Conservation (phyloP, 768 basidiomycete species). For the Cyathus striatus region DNA sequence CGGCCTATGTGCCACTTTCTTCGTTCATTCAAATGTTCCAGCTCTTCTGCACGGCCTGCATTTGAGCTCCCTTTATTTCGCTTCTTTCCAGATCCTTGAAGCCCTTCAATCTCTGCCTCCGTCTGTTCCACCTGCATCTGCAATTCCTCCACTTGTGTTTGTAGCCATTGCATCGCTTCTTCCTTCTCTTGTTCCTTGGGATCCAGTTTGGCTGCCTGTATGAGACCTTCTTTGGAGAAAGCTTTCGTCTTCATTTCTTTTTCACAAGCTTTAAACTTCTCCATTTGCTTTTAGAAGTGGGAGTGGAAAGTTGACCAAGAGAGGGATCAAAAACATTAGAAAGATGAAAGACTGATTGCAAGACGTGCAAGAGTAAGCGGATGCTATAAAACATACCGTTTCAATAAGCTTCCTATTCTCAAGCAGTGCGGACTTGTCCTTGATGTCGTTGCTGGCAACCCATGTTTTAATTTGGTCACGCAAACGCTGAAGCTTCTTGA, state of each 20-base stretch:
- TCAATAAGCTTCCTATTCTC: slow-evolving; percentile 96
- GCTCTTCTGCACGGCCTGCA: slow-evolving; percentile 70
- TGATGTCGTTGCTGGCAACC: slow-evolving; percentile 97
- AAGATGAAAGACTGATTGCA: too few species aligned
- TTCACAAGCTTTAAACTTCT: slow-evolving; percentile 99
- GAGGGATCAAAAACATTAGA: neutral
- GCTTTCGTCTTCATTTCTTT: slow-evolving; percentile 99
- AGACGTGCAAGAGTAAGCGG: neutral
- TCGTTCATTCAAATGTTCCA: slow-evolving; percentile 88
- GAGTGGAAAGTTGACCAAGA: neutral
- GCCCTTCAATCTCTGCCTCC: slow-evolving; percentile 89
- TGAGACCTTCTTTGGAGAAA: slow-evolving; percentile 97
- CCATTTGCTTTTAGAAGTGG: slow-evolving; percentile 83
- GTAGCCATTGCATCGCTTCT: slow-evolving; percentile 85
- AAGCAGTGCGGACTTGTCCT: slow-evolving; percentile 90
- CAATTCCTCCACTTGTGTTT: slow-evolving; percentile 85
- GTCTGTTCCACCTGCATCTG: slow-evolving; percentile 89
- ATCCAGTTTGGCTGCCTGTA: slow-evolving; percentile 89
- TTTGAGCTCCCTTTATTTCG: slow-evolving; percentile 68
- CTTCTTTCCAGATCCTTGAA: slow-evolving; percentile 82
- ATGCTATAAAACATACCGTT: slow-evolving; percentile 58
- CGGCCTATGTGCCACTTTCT: slow-evolving; percentile 93
- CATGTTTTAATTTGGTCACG: slow-evolving; percentile 99
- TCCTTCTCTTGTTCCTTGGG: slow-evolving; percentile 96
- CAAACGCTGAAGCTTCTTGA: slow-evolving; percentile 96